phyloP scores from a whole-genome alignment of 2,329 filamentous ascomycete genomes.

The Aureobasidium sp. region DNA sequence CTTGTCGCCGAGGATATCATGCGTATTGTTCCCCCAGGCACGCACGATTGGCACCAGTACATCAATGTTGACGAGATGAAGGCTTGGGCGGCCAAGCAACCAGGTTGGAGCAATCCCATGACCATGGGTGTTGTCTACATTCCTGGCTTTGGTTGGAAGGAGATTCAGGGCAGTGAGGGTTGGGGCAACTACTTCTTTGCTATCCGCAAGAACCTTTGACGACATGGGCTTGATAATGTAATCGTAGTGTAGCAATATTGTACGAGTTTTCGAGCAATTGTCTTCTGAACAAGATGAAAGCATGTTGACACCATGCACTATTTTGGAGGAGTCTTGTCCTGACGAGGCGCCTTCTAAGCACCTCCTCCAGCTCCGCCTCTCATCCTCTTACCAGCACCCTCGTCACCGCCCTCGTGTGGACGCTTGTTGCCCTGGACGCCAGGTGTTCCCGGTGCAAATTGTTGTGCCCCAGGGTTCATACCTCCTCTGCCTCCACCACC shows the following conservation, averaged over 20 bases:
- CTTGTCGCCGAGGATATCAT: conserved; percentile 81
- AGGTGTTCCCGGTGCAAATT: conserved; percentile 25
- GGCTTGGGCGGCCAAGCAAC: conserved; percentile 35
- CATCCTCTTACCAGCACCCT: conserved; percentile 24
- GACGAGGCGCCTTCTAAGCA: neutral
- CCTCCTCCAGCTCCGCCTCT: conserved; percentile 18
- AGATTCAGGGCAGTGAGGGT: conserved; percentile 70
- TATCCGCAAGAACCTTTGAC: conserved; percentile 47
- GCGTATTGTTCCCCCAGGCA: conserved; percentile 81
- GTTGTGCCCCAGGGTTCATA: conserved; percentile 29
- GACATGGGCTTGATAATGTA: neutral
- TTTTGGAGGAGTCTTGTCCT: neutral
- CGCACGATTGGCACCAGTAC: conserved; percentile 95
- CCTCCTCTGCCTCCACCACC: conserved; percentile 16
- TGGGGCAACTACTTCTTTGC: conserved; percentile 96
- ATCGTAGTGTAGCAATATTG: neutral
- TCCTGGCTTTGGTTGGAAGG: conserved; percentile 81
- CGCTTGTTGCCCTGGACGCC: conserved; percentile 26
- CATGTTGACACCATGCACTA: neutral
- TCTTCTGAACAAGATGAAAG: conserved; percentile 1
- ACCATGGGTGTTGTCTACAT: conserved; percentile 83
- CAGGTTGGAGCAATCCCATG: conserved; percentile 51
- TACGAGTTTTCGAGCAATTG: neutral
- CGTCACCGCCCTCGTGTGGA: conserved; percentile 23
- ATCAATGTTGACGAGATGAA: conserved; percentile 74